phyloP scores from a whole-genome alignment of 257 asterid genomes.

The Solanum ahanhuiri region DNA sequence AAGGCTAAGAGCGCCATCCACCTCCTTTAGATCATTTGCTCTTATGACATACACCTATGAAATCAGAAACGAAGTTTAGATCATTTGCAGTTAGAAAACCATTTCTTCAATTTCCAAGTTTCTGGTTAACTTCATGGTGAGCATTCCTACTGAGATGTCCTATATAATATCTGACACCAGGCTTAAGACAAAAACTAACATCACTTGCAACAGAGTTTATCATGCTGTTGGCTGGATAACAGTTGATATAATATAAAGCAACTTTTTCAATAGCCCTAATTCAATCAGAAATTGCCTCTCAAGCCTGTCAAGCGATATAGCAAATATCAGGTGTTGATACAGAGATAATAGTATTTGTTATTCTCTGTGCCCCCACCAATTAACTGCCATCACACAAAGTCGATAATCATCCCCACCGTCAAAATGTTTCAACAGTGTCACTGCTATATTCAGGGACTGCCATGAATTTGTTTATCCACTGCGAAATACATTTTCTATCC shows the following conservation, averaged over 20 bases:
- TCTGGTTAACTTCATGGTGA: neutral
- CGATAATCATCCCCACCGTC: neutral
- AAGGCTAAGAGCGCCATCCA: conserved; percentile 19
- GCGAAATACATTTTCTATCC: neutral
- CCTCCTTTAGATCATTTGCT: conserved; percentile 15
- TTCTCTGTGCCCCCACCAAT: neutral
- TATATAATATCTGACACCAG: neutral
- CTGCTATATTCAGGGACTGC: neutral
- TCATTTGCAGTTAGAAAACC: neutral
- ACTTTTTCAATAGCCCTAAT: neutral
- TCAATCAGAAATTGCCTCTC: neutral
- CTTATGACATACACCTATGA: conserved; percentile 9
- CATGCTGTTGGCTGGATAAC: neutral
- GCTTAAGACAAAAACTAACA: neutral
- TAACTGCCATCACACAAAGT: neutral
- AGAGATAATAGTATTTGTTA: neutral
- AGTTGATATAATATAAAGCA: neutral
- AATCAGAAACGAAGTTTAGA: neutral
- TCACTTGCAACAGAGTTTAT: neutral
- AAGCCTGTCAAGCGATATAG: neutral
- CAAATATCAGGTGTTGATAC: neutral
- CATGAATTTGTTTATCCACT: neutral
- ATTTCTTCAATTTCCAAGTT: neutral
- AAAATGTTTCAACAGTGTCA: neutral
- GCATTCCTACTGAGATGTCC: neutral